Evolutionary conservation across 2,329 filamentous ascomycete species (phyloP).

Genomic region (Fusarium nodosum): DNA sequence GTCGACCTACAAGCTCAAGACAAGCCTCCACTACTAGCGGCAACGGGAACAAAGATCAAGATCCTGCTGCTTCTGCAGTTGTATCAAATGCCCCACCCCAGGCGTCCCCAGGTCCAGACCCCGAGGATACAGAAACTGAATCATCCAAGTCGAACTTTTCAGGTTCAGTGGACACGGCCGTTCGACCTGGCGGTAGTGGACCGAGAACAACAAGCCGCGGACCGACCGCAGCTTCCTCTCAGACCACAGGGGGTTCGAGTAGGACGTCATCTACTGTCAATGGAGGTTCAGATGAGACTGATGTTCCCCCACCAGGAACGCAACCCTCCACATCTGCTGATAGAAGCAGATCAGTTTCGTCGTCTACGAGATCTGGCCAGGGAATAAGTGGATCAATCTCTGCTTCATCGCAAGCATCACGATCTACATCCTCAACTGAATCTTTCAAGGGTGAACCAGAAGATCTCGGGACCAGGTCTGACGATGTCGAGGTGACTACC

Average conservation of each 20-base stretch:
- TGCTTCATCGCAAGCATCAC: background rate
- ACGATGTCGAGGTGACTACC: fast-evolving
- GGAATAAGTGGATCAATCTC: background rate
- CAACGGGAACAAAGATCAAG: fast-evolving
- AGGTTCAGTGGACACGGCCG: background rate
- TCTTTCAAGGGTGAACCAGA: background rate
- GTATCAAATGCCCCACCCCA: fast-evolving
- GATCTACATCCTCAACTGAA: background rate
- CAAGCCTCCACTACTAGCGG: fast-evolving
- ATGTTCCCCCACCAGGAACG: background rate
- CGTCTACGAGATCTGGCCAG: background rate
- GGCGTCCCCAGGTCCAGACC: background rate
- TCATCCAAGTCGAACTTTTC: background rate
- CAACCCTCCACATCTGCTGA: background rate
- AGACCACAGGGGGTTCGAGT: background rate
- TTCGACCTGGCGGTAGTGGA: background rate
- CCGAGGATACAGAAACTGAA: too few species aligned
- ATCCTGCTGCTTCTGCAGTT: background rate
- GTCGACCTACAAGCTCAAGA: background rate
- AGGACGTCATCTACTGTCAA: background rate
- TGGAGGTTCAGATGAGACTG: background rate
- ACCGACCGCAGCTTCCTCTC: fast-evolving
- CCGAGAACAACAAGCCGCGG: background rate
- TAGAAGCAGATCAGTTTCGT: background rate
- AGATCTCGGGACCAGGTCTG: fast-evolving